Evolutionary conservation across 257 asterid genomes (phyloP).

Genomic region (Ocimum tenuiflorum): DNA sequence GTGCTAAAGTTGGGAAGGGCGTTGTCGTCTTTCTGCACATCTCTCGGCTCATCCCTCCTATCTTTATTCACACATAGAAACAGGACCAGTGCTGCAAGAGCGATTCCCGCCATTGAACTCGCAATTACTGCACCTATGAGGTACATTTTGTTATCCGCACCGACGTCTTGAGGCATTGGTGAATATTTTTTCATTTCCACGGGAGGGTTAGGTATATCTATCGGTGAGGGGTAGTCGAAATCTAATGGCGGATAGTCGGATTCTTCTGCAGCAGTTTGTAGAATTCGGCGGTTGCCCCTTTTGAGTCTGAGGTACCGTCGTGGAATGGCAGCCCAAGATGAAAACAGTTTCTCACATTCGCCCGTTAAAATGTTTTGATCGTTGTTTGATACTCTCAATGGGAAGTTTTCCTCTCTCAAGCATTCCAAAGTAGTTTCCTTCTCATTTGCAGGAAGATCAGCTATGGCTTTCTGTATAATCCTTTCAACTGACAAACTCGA

Average conservation of each 20-base stretch:
- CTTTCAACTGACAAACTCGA: constrained; percentile 24
- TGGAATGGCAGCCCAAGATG: constrained; percentile 36
- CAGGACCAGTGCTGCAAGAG: constrained; percentile 36
- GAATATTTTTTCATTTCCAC: constrained; percentile 13
- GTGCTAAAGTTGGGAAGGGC: constrained; percentile 48
- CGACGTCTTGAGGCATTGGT: constrained; percentile 15
- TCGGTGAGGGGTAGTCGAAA: constrained; percentile 16
- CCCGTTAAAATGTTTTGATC: constrained; percentile 12
- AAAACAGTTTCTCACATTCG: constrained; percentile 27
- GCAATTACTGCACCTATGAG: constrained; percentile 34
- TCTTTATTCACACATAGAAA: constrained; percentile 32
- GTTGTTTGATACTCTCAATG: neutral
- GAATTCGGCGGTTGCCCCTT: neutral
- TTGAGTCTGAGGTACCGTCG: constrained; percentile 54
- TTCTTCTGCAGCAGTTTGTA: constrained; percentile 1
- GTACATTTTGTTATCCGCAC: constrained; percentile 16
- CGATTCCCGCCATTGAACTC: constrained; percentile 41
- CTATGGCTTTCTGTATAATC: constrained; percentile 28
- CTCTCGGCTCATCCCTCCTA: constrained; percentile 30
- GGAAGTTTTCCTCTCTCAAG: constrained; percentile 28
- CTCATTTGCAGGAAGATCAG: constrained; percentile 32
- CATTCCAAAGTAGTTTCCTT: constrained; percentile 34
- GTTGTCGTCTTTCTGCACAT: constrained; percentile 53
- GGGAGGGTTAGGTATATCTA: constrained; percentile 12
- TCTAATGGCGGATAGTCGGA: constrained; percentile 17